Evolutionary conservation across 208 protist species (phyloP).

Genomic region (Angomonas deanei): DNA sequence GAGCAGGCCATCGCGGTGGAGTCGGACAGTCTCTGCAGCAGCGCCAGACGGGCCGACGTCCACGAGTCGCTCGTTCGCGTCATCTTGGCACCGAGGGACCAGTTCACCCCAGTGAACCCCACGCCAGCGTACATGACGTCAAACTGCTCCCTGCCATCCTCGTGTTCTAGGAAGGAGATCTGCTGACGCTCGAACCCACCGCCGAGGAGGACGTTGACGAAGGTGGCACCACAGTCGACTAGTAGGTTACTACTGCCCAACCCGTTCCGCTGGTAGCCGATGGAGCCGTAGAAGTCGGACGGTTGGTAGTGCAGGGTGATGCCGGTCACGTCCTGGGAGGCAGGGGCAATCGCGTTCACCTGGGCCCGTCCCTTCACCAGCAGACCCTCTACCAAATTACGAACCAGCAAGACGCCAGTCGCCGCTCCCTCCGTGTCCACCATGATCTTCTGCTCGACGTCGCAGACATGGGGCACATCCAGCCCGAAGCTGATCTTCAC

Average conservation of each 20-base stretch:
- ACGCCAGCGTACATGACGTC: constrained; percentile 77
- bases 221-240: constrained; percentile 77
- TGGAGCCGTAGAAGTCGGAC: constrained; percentile 66
- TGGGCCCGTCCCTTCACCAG: constrained; percentile 33
- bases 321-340: constrained; percentile 72
- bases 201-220: constrained; percentile 75
- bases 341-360: constrained; percentile 78
- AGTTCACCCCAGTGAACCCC: constrained; percentile 75
- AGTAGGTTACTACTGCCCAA: constrained; percentile 80
- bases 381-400: constrained; percentile 68
- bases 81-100: constrained; percentile 75
- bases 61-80: constrained; percentile 65
- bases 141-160: constrained; percentile 47
- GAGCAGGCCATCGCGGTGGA: constrained; percentile 63
- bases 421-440: constrained; percentile 60
- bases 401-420: constrained; percentile 31
- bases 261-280: constrained; percentile 75
- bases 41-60: constrained; percentile 53
- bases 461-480: constrained; percentile 54
- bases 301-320: constrained; percentile 57
- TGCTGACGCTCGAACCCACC: constrained; percentile 80
- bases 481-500: constrained; percentile 67
- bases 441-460: constrained; percentile 55
- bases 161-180: constrained; percentile 77
- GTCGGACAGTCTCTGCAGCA: constrained; percentile 56